Evolutionary conservation across 2,329 filamentous ascomycete species (phyloP), one percentile per base, ranked within the genome.

Genomic region (Lomentospora prolificans): DNA sequence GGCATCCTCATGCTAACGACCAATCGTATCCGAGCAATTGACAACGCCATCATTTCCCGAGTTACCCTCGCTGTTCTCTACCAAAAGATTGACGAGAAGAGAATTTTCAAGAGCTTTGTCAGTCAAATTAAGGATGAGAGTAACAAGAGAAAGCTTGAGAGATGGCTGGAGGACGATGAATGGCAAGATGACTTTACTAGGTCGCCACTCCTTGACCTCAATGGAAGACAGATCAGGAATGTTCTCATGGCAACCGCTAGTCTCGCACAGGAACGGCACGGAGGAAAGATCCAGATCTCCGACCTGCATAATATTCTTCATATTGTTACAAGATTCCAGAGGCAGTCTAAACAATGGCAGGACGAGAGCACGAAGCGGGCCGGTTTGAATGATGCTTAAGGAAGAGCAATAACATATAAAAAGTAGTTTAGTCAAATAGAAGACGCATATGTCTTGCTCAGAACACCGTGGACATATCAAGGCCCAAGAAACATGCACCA

Each of bases 1-100:
- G 69, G 69, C 4, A 65, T 70, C 31, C 59, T 70, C 9, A 69
- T 66, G 58, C 64, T 73, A 9, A 74, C 71, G 1, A 73, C 70
- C 22, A 74, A 72, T 59, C 66, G 69, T 12, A 64, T 70, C 7
- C 66, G 68, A 3, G 58, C 61, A 3, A 66, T 73, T 27, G 71
- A 73, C 55, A 67, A 69, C 30, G 70, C 70, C 1, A 70, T 71
- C 57, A 60, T 60, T 44, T 71, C 69, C 0, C 62, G 68, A 0
- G 67, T 71, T 25, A 67, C 70, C 53, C 51, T 60, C 10, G 58
- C 51, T 25, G 24, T 60, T 2, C 52, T 57, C 53, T 60, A 60
- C 30, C 57, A 56, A 17, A 33, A 46, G 4, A 51, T 59, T 3
- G 50, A 51, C 14, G 58, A 55, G 2, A 22, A 30, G 2, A 22